Conservation (phyloP, 345 rosid species). For the Populus ilicifolia region DNA sequence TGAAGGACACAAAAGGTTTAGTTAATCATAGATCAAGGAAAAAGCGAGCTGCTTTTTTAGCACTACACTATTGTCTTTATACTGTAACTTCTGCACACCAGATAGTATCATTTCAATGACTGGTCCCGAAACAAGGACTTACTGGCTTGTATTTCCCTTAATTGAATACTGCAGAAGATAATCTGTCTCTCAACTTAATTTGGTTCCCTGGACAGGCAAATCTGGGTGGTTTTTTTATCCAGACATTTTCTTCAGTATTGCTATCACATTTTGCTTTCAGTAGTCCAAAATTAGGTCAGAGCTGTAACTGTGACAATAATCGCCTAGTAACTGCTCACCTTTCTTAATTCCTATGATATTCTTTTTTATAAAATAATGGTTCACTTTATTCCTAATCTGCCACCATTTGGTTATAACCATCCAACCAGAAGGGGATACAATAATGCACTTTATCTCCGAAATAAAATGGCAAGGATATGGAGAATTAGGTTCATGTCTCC, state of each 20-base stretch:
- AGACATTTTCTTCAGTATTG: background rate
- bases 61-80: conserved; percentile 16
- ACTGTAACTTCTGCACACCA: background rate
- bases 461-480: conserved; percentile 15
- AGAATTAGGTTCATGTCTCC: conserved; percentile 17
- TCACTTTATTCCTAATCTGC: conserved; percentile 16
- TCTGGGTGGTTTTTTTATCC: background rate
- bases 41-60: conserved; percentile 21
- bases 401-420: conserved; percentile 11
- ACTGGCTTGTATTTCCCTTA: background rate
- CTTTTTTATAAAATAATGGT: background rate
- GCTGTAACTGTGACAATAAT: conserved; percentile 19
- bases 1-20: conserved; percentile 21
- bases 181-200: background rate
- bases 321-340: conserved; percentile 2
- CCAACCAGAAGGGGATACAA: conserved; percentile 2
- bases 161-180: background rate
- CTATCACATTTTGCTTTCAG: background rate
- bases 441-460: background rate
- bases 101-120: conserved; percentile 12
- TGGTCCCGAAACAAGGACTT: background rate
- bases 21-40: conserved; percentile 12
- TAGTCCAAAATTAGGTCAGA: background rate
- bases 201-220: background rate
- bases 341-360: background rate